Base-by-base conservation (phyloP, 2,329 filamentous ascomycete species). In the Botrytis medusae region DNA sequence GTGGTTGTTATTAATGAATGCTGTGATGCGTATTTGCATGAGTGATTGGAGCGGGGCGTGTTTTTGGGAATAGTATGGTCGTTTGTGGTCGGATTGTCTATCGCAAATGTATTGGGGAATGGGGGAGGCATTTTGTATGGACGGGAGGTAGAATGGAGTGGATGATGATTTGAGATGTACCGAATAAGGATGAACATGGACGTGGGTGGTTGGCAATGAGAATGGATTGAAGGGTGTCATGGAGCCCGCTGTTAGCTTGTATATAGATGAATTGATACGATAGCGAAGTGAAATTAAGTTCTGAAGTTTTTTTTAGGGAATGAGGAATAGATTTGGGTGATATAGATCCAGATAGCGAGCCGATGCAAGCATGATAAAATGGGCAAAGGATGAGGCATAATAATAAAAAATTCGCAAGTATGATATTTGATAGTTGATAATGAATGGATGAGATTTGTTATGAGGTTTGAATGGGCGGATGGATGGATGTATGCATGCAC, bases 221-320 rank as follows among this genome's bases (percentile, higher is more conserved):
- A 51, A 37, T 37, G 18, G 7, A 44, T 44, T 44, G 42, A 34
- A 37, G 37, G 37, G 37, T 59, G 29, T 34, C 14, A 29, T 29
- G n/a, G 20, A 25, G 48, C 48, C 42, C 16, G 9, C 12, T 40
- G 22, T 40, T 68, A 22, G 48, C 64, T 68, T 68, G 64, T 68
- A 68, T 25, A 68, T 68, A 57, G 64, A 42, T 54, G 16, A 37
- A 32, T 42, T 68, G 34, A 42, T 68, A 57, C 64, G 64, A 68
- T 57, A 68, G 64, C 64, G 64, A 68, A 40, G 54, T 42, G 64
- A 57, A 32, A 68, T 57, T 34, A 57, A 57, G 48, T 54, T 54
- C n/a, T 54, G 22, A 60, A 5, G 32, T 60, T 25, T 16, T 37
- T 67, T 34, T 42, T 67, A 4, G 8, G 8, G 51, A 51, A 25